Evolutionary conservation across 495 filamentous ascomycete genomes (phyloP).

Genomic region (Penicillium arizonense): DNA sequence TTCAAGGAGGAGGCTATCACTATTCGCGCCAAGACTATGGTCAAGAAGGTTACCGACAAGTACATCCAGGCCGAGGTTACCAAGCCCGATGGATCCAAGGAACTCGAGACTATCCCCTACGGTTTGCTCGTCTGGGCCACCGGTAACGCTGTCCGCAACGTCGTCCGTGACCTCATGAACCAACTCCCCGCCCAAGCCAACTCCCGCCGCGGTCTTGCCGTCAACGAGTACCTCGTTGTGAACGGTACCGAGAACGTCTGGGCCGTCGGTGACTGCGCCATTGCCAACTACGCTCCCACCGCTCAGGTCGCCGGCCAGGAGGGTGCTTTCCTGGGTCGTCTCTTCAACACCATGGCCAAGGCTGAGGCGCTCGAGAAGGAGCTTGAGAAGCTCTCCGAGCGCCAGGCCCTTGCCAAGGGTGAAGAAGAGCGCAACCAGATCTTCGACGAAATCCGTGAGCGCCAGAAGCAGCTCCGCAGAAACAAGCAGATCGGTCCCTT

Average conservation of each 20-base stretch:
- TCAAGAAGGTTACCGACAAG: conserved; percentile 95
- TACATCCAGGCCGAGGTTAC: conserved; percentile 88
- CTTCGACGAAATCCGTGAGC: conserved; percentile 72
- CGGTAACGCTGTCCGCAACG: conserved; percentile 86
- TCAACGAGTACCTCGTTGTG: conserved; percentile 98
- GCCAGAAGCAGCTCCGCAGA: conserved; percentile 80
- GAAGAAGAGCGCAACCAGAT: conserved; percentile 54
- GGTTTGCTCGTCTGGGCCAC: conserved; percentile 98
- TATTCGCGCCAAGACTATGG: conserved; percentile 97
- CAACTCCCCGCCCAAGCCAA: conserved; percentile 93
- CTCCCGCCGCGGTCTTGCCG: conserved; percentile 89
- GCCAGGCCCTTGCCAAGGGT: conserved; percentile 61
- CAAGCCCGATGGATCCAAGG: conserved; percentile 83
- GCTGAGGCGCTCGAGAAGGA: conserved; percentile 75
- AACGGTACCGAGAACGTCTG: conserved; percentile 96
- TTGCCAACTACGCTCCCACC: conserved; percentile 96
- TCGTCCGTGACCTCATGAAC: conserved; percentile 86
- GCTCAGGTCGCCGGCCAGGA: conserved; percentile 97
- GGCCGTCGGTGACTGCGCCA: conserved; percentile 86
- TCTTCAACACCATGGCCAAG: conserved; percentile 98
- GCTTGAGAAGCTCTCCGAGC: conserved; percentile 59
- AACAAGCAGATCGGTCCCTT: conserved; percentile 95
- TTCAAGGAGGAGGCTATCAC: conserved; percentile 98
- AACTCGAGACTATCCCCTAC: conserved; percentile 79
- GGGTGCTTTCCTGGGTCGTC: conserved; percentile 88